Conservation (phyloP, 2,329 filamentous ascomycete species). For the Cordyceps militaris region DNA sequence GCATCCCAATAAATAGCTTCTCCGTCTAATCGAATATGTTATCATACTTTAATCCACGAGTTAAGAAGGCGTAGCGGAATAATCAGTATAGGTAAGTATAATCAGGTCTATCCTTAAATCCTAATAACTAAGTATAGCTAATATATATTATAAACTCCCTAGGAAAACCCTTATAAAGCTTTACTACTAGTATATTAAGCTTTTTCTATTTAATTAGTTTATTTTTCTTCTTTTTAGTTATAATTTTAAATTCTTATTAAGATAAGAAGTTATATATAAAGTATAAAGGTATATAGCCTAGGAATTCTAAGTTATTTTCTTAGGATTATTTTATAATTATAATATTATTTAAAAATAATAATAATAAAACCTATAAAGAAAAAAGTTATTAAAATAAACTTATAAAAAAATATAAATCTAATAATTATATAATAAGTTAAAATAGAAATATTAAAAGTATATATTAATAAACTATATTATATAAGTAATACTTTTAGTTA, state of each 20-base stretch:
- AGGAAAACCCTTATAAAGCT: slow-evolving; percentile 66
- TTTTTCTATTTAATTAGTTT: slow-evolving; percentile 18
- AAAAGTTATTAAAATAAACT: too few species aligned
- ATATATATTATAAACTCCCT: slow-evolving; percentile 71
- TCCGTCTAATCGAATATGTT: slow-evolving; percentile 71
- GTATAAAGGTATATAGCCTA: slow-evolving; percentile 70
- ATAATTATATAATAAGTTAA: too few species aligned
- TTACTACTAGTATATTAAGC: slow-evolving; percentile 55
- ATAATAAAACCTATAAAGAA: slow-evolving; percentile 7
- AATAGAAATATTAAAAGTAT: too few species aligned
- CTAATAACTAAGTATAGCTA: slow-evolving; percentile 66
- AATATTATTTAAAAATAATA: background rate
- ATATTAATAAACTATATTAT: too few species aligned
- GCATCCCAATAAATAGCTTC: slow-evolving; percentile 18
- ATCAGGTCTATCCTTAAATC: slow-evolving; percentile 69
- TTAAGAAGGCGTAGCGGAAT: slow-evolving; percentile 68
- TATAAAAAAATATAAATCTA: too few species aligned
- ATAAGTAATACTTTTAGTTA: too few species aligned
- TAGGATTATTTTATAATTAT: slow-evolving; percentile 64
- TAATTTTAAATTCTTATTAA: slow-evolving; percentile 66
- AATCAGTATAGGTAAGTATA: slow-evolving; percentile 71
- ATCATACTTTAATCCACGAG: slow-evolving; percentile 69
- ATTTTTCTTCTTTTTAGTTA: slow-evolving; percentile 62
- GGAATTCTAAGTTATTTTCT: slow-evolving; percentile 68
- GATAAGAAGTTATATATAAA: slow-evolving; percentile 67